Conservation (phyloP, 805 yeast genomes). For the Priceomyces castillae region DNA sequence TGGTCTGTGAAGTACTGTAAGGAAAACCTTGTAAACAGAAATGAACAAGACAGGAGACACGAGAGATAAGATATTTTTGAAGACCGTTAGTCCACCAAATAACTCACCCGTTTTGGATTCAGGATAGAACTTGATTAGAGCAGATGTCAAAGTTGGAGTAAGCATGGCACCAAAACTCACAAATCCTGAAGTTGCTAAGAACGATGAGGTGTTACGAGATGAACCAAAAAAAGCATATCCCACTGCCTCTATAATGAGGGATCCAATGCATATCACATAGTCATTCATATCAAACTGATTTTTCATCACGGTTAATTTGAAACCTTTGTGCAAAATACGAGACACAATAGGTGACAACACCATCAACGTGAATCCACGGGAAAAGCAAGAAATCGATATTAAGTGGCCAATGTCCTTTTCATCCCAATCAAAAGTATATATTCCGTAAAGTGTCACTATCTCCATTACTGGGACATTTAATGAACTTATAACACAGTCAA, state of each 20-base stretch:
- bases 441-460: slow-evolving; percentile 50
- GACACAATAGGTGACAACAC: slow-evolving; percentile 48
- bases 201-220: slow-evolving; percentile 25
- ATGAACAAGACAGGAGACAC: slow-evolving; percentile 49
- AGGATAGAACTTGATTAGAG: slow-evolving; percentile 60
- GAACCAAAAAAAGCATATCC: slow-evolving; percentile 35
- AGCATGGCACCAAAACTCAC: slow-evolving; percentile 49
- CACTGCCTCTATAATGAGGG: slow-evolving; percentile 37
- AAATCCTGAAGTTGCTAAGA: slow-evolving; percentile 34
- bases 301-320: slow-evolving; percentile 30
- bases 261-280: slow-evolving; percentile 33
- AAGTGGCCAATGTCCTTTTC: slow-evolving; percentile 55
- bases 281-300: slow-evolving; percentile 55
- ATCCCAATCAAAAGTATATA: slow-evolving; percentile 52
- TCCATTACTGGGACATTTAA: slow-evolving; percentile 38
- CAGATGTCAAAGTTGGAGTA: slow-evolving; percentile 57
- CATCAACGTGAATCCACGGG: slow-evolving; percentile 49
- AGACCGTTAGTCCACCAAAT: slow-evolving; percentile 65
- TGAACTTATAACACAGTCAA: slow-evolving; percentile 41
- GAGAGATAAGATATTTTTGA: slow-evolving; percentile 50
- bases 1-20: slow-evolving; percentile 27
- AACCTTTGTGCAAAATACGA: slow-evolving; percentile 33
- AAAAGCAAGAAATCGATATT: slow-evolving; percentile 49
- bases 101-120: slow-evolving; percentile 64
- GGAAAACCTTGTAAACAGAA: slow-evolving; percentile 40